A percentile compares a stretch with the other conserved stretches of the same genome.
phyloP scores from a whole-genome alignment of 108 stramenopile genomes.

The Bacterosira constricta region DNA sequence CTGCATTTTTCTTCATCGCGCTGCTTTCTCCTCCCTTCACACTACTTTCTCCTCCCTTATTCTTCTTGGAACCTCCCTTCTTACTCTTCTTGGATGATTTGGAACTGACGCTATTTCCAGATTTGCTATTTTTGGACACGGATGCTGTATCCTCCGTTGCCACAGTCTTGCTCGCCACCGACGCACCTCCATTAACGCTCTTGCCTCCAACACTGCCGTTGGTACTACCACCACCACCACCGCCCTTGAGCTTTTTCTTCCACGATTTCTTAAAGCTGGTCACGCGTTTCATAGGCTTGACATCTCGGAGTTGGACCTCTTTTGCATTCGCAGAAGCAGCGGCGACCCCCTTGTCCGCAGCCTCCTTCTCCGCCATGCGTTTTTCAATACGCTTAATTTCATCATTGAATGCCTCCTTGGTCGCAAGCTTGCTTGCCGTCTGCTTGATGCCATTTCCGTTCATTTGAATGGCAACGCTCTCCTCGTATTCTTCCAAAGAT shows the following conservation, averaged over 20 bases:
- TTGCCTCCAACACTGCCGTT: neutral
- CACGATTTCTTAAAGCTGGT: conserved; percentile 3
- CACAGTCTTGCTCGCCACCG: neutral
- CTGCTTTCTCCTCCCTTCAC: neutral
- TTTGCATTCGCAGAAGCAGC: neutral
- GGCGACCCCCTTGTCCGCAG: neutral
- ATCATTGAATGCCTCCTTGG: no score
- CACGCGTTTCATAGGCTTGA: neutral
- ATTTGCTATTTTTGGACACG: neutral
- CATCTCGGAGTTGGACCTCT: neutral
- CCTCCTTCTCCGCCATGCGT: neutral
- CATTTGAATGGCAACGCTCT: neutral
- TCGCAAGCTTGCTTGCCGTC: neutral
- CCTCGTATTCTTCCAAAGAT: neutral
- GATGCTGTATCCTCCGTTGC: neutral
- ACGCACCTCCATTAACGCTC: neutral
- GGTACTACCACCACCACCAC: neutral
- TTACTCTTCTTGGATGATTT: no score
- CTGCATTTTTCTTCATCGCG: neutral
- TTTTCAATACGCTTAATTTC: neutral
- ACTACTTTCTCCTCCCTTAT: neutral
- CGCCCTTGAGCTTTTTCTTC: neutral
- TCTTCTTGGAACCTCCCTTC: no score
- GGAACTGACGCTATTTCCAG: neutral
- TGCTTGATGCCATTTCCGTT: neutral